Base-by-base conservation (phyloP, 257 asterid genomes). In the Eustoma russellianum region DNA sequence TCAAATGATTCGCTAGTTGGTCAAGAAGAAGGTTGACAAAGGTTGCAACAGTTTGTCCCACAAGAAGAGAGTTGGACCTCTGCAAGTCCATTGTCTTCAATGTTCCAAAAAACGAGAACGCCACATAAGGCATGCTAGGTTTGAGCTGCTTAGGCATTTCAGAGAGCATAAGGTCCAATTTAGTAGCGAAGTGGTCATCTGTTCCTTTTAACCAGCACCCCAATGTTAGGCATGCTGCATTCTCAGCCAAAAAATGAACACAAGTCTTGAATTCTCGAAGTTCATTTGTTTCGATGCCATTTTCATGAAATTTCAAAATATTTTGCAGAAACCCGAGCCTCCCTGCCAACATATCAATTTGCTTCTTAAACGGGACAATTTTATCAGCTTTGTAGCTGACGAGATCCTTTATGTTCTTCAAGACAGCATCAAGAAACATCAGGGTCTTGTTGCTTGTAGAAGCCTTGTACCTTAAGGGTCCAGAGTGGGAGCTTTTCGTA, bases 11-110 rank as follows among this genome's bases (percentile, higher is more conserved):
- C 43, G 17, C 18, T 0, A 28, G 41, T 17, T 34, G 18, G 11
- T 47, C 48, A 3, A 63, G 46, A 30, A 63, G 46, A 24, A 38
- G 17, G 38, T 48, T 55, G 2, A 41, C 51, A 28, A 60, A 19
- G 17, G 18, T 13, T 2, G 16, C 65, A 12, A 51, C 34, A 45
- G 50, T 33, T 51, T 57, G n/a, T 16, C 53, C 40, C 7, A 13
- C 16, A 2, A 35, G 33, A 5, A 9, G n/a, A 5, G 44, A 7
- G 19, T 57, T 38, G 6, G 28, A 50, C 1, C 1, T 5, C 46
- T 12, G 9, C 43, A 38, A 15, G n/a, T 28, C 14, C 33, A 34
- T 17, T 44, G 19, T 44, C 35, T 28, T 19, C n/a, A 45, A 35
- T 6, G 17, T 9, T 11, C 13, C 52, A 51, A 50, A 3, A 10